Evolutionary conservation across 495 filamentous ascomycete genomes (phyloP).

Genomic region (Clohesyomyces aquaticus): DNA sequence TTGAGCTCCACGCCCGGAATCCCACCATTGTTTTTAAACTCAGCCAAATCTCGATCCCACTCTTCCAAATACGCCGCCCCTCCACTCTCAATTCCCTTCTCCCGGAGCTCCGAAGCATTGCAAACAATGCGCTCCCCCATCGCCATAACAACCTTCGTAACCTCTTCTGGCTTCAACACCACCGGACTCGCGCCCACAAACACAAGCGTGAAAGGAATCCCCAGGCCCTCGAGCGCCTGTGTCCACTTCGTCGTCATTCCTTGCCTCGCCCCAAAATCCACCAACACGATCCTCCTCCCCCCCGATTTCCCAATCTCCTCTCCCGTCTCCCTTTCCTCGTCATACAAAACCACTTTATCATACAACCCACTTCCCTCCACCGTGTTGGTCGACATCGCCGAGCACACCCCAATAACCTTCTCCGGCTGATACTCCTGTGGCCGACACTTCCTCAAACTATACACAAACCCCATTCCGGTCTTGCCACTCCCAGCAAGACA

Average conservation of each 20-base stretch:
- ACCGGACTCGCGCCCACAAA: slow-evolving; percentile 52
- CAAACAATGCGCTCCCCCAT: slow-evolving; percentile 43
- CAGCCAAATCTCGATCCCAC: slow-evolving; percentile 49
- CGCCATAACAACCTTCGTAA: slow-evolving; percentile 18
- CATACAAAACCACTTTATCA: slow-evolving; percentile 38
- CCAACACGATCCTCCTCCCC: slow-evolving; percentile 49
- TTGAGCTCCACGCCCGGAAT: slow-evolving; percentile 28
- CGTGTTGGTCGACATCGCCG: not conserved
- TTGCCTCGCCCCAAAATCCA: slow-evolving; percentile 58
- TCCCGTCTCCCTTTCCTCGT: slow-evolving; percentile 18
- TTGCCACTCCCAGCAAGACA: slow-evolving; percentile 31
- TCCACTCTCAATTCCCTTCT: slow-evolving; percentile 49
- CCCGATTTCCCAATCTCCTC: slow-evolving; percentile 34
- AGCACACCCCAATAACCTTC: slow-evolving; percentile 36
- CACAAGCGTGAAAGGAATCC: slow-evolving; percentile 43
- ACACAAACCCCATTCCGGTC: slow-evolving; percentile 34
- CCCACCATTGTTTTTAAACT: slow-evolving; percentile 34
- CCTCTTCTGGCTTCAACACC: slow-evolving; percentile 43
- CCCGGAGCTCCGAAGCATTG: slow-evolving; percentile 53
- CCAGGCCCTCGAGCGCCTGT: slow-evolving; percentile 39
- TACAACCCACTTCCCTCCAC: slow-evolving; percentile 30
- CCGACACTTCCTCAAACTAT: slow-evolving; percentile 29
- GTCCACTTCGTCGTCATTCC: slow-evolving; percentile 48
- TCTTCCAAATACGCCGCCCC: slow-evolving; percentile 68
- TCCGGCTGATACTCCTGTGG: slow-evolving; percentile 22